A percentile compares a stretch with the other conserved stretches of the same genome.
Conservation (phyloP, 257 asterid species). For the Buddleja alternifolia region DNA sequence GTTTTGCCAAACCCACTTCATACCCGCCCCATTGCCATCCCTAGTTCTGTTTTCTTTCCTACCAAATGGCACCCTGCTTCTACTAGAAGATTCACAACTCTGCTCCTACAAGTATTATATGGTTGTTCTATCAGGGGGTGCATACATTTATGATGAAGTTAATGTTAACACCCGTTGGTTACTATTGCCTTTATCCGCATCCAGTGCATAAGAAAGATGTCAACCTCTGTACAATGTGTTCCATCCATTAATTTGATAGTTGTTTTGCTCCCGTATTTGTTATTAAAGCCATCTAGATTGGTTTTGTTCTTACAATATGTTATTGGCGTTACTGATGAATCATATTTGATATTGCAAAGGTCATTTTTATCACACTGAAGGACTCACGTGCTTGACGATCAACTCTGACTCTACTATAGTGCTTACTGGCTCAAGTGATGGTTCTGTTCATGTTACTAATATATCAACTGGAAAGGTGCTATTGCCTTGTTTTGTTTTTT, state of each 20-base stretch:
- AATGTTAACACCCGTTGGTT: no score
- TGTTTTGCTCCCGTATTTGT: slow-evolving; percentile 14
- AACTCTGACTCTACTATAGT: slow-evolving; percentile 80
- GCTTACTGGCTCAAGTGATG: slow-evolving; percentile 79
- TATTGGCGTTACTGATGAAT: slow-evolving; percentile 14
- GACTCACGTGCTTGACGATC: slow-evolving; percentile 83
- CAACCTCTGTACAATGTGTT: neutral
- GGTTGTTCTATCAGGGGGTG: no score
- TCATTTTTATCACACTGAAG: slow-evolving; percentile 77
- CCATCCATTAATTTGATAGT: slow-evolving; percentile 1
- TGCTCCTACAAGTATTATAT: no score
- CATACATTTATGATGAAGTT: no score
- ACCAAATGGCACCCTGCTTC: no score
- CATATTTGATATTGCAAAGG: slow-evolving; percentile 42
- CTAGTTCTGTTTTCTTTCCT: no score
- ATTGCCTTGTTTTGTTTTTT: slow-evolving; percentile 8
- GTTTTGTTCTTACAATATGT: slow-evolving; percentile 4
- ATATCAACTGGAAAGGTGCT: slow-evolving; percentile 77
- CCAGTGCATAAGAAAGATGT: no score
- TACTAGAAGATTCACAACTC: no score
- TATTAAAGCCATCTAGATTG: neutral
- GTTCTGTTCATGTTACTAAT: slow-evolving; percentile 73
- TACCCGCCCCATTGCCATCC: no score
- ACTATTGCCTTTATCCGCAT: no score
- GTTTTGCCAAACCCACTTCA: no score